Base-by-base conservation (phyloP, 148 eudicot species). In the Arbutus unedo region DNA sequence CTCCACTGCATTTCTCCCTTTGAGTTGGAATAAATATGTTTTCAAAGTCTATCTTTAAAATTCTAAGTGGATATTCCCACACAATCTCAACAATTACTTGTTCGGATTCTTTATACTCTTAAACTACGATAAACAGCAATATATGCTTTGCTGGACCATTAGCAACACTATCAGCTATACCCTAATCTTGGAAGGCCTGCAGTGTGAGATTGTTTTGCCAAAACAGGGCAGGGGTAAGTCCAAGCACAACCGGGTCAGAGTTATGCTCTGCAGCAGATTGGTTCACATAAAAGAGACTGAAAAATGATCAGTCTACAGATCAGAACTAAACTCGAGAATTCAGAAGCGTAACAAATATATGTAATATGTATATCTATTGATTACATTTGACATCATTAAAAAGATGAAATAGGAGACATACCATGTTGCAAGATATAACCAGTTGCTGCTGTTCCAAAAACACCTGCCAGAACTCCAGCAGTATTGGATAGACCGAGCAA, bases 371-470 rank as follows among this genome's bases (percentile, higher is more conserved):
- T 73, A 19, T 45, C 19, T 10, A 74, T n/a, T 9, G 6, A 55
- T 41, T 53, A 38, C 8, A 3, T 38, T 49, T 0, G 79, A 54
- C 64, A 53, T 77, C 54, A 13, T 15, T 54, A 14, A 25, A 18
- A 44, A 53, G 47, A 81, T 54, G 50, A 81, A 50, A 51, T 47
- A 79, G 48, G 50, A 82, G 45, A 59, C 86, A 67, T 86, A 95
- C 98, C 98, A 57, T 95, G 98, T 87, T 95, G 98, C 91, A 95
- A 89, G 76, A 95, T 95, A 81, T 95, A 95, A 84, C 98, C 98
- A 23, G 98, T 95, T 84, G 98, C 93, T 59, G 97, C 97, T 18
- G 98, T 95, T 79, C 98, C 98, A 14, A 94, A 84, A 59, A 94
- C 97, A 80, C 97, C 98, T 23, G 98, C 98, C 83, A 95, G 89